Base-by-base conservation (phyloP, 148 eudicot species). In the Vaccinium darrowii region DNA sequence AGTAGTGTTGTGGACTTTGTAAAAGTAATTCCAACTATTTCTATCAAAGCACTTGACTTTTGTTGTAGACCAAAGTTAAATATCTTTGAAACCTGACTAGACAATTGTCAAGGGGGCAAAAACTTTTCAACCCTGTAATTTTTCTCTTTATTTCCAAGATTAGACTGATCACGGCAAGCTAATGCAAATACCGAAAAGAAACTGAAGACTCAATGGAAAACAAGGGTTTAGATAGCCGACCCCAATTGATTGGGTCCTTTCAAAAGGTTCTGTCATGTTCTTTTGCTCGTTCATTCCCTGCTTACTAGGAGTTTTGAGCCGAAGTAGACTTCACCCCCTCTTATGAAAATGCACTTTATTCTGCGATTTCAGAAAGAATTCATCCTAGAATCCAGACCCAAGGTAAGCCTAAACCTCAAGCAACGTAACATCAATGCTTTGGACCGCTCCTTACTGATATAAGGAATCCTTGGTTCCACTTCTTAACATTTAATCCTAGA, bases 231-330 rank as follows among this genome's bases (percentile, higher is more conserved):
- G 47, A 5, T 43, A 43, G 47, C 47, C 47, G 47, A 43, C 47
- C 47, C 47, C 47, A 43, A 43, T 43, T 43, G 47, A 43, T 4
- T 43, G 47, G 47, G 47, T 43, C 47, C 47, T 43, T 72, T 73
- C 77, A 73, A 33, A 73, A 73, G 77, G 77, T 18, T 73, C n/a
- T 73, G 51, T 73, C 50, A 39, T 73, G 49, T 73, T 39, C 51
- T 73, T 18, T 36, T 39, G 51, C 11, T 73, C 1, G 5, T 33
- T 73, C 50, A 25, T 69, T 69, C 43, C 39, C 43, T 69, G 13
- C 33, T 67, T 23, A 25, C 39, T 67, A 67, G 23, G 10, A 67
- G 15, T 15, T 71, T 33, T 8, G 3, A 36, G 10, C 76, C 76
- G 16, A 72, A 72, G 21, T 21, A 36, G 49, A 15, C 9, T 6